phyloP scores from a whole-genome alignment of 2,329 filamentous ascomycete genomes.

The Fusarium sororula region DNA sequence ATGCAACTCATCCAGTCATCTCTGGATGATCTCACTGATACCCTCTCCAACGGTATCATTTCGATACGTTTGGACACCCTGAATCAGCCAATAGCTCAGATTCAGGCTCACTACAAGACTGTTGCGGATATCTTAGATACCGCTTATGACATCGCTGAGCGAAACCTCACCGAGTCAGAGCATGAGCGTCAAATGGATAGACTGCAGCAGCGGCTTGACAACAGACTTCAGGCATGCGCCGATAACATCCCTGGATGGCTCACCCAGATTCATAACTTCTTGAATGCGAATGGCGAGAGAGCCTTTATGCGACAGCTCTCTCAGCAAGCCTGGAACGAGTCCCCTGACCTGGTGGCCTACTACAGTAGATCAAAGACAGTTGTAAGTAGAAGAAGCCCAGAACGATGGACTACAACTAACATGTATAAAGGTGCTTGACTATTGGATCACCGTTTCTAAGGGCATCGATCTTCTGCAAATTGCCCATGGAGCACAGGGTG shows the following conservation, averaged over 20 bases:
- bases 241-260: neutral
- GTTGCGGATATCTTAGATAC: neutral
- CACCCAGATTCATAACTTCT: neutral
- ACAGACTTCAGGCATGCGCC: neutral
- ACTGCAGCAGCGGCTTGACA: neutral
- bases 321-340: neutral
- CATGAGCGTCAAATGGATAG: neutral
- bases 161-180: neutral
- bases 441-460: neutral
- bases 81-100: neutral
- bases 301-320: neutral
- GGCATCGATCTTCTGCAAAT: neutral
- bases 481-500: neutral
- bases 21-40: neutral
- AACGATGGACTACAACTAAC: neutral
- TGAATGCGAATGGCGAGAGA: neutral
- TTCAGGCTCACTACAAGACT: neutral
- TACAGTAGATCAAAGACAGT: neutral
- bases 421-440: neutral
- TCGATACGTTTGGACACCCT: neutral
- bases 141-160: neutral
- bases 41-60: neutral
- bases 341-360: neutral
- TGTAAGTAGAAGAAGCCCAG: neutral
- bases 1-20: neutral